phyloP scores from a whole-genome alignment of 2,329 filamentous ascomycete genomes.

The Leptographium radiaticola region DNA sequence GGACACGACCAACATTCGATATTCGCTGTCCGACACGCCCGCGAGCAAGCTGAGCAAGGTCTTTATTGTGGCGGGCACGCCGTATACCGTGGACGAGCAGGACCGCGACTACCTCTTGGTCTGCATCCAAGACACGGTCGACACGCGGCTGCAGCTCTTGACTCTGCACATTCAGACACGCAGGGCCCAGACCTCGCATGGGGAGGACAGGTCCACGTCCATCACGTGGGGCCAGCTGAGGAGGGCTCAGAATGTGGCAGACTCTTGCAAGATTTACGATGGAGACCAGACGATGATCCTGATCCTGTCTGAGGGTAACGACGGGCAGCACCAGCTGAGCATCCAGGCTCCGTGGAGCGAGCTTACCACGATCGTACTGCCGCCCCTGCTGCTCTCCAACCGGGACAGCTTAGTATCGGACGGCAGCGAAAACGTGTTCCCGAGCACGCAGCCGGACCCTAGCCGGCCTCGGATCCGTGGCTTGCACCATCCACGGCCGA shows the following conservation, averaged over 20 bases:
- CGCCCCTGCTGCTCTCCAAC: slow-evolving; percentile 38
- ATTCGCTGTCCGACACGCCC: slow-evolving; percentile 40
- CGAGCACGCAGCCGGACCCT: not conserved
- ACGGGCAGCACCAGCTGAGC: slow-evolving; percentile 53
- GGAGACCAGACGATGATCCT: slow-evolving; percentile 55
- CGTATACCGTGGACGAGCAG: slow-evolving; percentile 38
- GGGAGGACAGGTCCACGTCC: slow-evolving; percentile 15
- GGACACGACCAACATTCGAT: slow-evolving; percentile 47
- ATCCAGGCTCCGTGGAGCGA: slow-evolving; percentile 65
- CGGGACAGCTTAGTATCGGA: not conserved
- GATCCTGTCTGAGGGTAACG: slow-evolving; percentile 51
- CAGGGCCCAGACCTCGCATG: slow-evolving; percentile 14
- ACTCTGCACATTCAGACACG: slow-evolving; percentile 43
- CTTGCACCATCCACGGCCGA: slow-evolving; percentile 43
- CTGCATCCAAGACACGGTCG: slow-evolving; percentile 56
- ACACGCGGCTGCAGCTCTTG: slow-evolving; percentile 54
- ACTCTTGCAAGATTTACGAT: slow-evolving; percentile 60
- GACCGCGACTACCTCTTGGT: slow-evolving; percentile 45
- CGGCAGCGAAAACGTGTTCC: not conserved
- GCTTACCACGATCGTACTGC: slow-evolving; percentile 52
- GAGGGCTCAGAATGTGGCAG: slow-evolving; percentile 54
- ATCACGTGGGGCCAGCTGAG: slow-evolving; percentile 37
- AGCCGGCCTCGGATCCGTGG: slow-evolving; percentile 27
- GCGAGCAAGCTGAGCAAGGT: slow-evolving; percentile 45
- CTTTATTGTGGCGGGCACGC: slow-evolving; percentile 52